Conservation (phyloP, 345 rosid genomes). For the Euphorbia peplus region DNA sequence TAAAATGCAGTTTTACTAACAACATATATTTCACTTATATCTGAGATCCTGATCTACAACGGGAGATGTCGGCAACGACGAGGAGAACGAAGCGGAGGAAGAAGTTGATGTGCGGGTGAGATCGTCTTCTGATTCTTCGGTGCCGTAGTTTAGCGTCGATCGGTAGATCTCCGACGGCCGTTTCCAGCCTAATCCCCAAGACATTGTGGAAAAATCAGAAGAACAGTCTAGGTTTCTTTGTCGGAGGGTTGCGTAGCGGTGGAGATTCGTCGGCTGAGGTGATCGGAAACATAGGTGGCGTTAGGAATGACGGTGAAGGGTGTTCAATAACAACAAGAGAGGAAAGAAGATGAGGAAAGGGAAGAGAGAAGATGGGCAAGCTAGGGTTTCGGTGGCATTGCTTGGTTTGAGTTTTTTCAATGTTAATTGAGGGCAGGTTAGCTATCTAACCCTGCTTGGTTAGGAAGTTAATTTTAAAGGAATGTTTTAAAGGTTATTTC, state of each 20-base stretch:
- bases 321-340: too few species aligned
- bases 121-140: constrained; percentile 58
- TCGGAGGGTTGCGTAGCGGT: constrained; percentile 18
- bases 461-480: too few species aligned
- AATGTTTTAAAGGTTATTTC: too few species aligned
- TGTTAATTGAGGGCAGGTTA: too few species aligned
- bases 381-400: too few species aligned
- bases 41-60: constrained; percentile 57
- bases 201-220: constrained; percentile 45
- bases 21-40: constrained; percentile 4
- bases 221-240: constrained; percentile 13
- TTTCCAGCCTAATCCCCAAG: constrained; percentile 99
- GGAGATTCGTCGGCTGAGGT: background rate
- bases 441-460: too few species aligned
- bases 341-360: too few species aligned
- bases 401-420: too few species aligned
- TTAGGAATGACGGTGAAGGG: too few species aligned
- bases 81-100: constrained; percentile 28
- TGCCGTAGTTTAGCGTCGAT: constrained; percentile 63
- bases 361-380: too few species aligned
- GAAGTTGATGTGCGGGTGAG: constrained; percentile 41
- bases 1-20: background rate
- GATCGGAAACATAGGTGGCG: background rate
- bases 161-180: constrained; percentile 83
- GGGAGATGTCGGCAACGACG: constrained; percentile 27